Evolutionary conservation across 164 flowering plant genomes (phyloP).

Genomic region (Litsea cubeba): DNA sequence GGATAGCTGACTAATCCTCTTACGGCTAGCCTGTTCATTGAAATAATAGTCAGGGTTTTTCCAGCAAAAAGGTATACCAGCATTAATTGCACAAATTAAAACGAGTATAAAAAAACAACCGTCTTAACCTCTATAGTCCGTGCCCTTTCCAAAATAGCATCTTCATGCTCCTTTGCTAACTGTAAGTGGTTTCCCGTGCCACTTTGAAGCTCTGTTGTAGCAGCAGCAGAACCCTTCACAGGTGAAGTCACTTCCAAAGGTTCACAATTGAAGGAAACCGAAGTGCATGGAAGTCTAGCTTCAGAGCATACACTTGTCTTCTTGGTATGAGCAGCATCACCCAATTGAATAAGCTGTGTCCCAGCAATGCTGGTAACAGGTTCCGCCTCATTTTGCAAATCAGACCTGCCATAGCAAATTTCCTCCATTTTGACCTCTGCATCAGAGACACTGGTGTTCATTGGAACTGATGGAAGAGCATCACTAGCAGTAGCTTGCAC

Average conservation of each 20-base stretch:
- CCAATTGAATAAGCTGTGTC: background rate
- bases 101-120: background rate
- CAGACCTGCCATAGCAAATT: background rate
- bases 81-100: background rate
- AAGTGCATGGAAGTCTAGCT: background rate
- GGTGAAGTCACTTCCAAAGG: background rate
- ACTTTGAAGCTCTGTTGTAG: background rate
- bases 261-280: background rate
- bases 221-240: background rate
- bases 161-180: conserved; percentile 53
- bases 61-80: background rate
- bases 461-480: conserved; percentile 3
- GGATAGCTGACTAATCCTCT: conserved; percentile 72
- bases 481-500: conserved; percentile 11
- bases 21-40: conserved; percentile 67
- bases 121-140: conserved; percentile 61
- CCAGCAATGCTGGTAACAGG: background rate
- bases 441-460: conserved; percentile 20
- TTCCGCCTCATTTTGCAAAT: background rate
- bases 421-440: conserved; percentile 18
- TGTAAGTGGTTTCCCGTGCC: background rate
- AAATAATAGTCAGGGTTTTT: conserved; percentile 14
- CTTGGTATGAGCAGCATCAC: background rate
- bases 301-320: background rate
- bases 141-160: conserved; percentile 79